phyloP scores from a whole-genome alignment of 139 green algal species.

The Chlamydomonas urium region DNA sequence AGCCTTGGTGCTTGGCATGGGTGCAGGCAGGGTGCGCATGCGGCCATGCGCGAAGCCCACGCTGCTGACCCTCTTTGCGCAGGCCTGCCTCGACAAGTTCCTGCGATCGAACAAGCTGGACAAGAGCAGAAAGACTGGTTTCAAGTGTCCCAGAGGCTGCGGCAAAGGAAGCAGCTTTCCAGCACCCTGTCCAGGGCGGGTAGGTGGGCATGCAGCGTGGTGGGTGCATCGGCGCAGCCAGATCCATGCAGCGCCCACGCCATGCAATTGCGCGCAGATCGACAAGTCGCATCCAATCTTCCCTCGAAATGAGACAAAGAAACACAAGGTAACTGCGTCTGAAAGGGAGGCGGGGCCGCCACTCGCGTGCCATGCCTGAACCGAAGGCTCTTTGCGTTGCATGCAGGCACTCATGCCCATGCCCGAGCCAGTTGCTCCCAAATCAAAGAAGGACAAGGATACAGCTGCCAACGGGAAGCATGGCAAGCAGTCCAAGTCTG shows the following conservation, averaged over 20 bases:
- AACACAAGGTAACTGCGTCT: constrained; percentile 22
- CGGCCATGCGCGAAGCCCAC: background rate
- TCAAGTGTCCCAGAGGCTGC: constrained; percentile 80
- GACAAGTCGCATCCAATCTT: constrained; percentile 77
- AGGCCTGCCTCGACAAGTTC: constrained; percentile 85
- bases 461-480: background rate
- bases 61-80: constrained; percentile 19
- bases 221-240: background rate
- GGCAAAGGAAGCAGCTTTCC: constrained; percentile 62
- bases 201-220: too few species aligned
- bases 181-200: constrained; percentile 70
- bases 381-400: background rate
- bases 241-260: background rate
- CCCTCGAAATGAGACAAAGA: constrained; percentile 73
- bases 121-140: constrained; percentile 87
- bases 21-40: background rate
- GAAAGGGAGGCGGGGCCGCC: too few species aligned
- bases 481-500: background rate
- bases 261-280: constrained; percentile 55
- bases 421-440: constrained; percentile 14
- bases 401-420: background rate
- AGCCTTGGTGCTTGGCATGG: background rate
- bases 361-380: too few species aligned
- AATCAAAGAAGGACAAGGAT: constrained; percentile 13
- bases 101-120: constrained; percentile 64